Percentiles rank a stretch among this genome's conserved stretches.
Evolutionary conservation across 2,329 filamentous ascomycete species (phyloP).

Genomic region (Fusarium beomiforme): DNA sequence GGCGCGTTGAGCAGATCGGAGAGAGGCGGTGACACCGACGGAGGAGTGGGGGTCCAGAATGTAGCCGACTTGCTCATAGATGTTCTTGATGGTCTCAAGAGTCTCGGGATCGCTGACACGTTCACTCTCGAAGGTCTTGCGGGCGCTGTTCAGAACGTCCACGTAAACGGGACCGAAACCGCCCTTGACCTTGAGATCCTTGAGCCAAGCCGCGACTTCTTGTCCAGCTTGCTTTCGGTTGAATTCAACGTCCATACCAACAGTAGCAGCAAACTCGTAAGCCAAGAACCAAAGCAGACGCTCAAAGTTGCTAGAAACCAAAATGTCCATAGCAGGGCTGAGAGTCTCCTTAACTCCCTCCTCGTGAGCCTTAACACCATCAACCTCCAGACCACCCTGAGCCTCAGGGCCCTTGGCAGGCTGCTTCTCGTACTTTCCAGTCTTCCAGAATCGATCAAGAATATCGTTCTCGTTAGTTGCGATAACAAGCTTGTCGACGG

Average conservation of each 20-base stretch:
- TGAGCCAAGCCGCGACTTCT: slow-evolving; percentile 81
- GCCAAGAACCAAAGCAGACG: slow-evolving; percentile 93
- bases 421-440: slow-evolving; percentile 89
- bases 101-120: slow-evolving; percentile 74
- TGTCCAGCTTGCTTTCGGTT: slow-evolving; percentile 77
- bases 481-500: slow-evolving; percentile 86
- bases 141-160: slow-evolving; percentile 76
- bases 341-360: slow-evolving; percentile 90
- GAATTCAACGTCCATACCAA: slow-evolving; percentile 71
- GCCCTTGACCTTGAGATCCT: slow-evolving; percentile 80
- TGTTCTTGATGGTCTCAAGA: slow-evolving; percentile 68
- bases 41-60: slow-evolving; percentile 94
- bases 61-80: slow-evolving; percentile 73
- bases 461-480: slow-evolving; percentile 99
- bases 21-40: slow-evolving; percentile 81
- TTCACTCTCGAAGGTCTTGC: slow-evolving; percentile 84
- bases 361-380: slow-evolving; percentile 71
- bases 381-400: slow-evolving; percentile 70
- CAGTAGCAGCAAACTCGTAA: slow-evolving; percentile 71
- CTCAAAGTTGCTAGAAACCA: slow-evolving; percentile 97
- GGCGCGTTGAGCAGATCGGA: slow-evolving; percentile 71
- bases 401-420: slow-evolving; percentile 66
- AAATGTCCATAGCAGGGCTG: slow-evolving; percentile 96
- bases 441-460: slow-evolving; percentile 93
- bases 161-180: slow-evolving; percentile 82